A percentile compares a stretch with the other conserved stretches of the same genome.
phyloP scores from a whole-genome alignment of 768 basidiomycete genomes.

The Lactifluus hygrophoroides region DNA sequence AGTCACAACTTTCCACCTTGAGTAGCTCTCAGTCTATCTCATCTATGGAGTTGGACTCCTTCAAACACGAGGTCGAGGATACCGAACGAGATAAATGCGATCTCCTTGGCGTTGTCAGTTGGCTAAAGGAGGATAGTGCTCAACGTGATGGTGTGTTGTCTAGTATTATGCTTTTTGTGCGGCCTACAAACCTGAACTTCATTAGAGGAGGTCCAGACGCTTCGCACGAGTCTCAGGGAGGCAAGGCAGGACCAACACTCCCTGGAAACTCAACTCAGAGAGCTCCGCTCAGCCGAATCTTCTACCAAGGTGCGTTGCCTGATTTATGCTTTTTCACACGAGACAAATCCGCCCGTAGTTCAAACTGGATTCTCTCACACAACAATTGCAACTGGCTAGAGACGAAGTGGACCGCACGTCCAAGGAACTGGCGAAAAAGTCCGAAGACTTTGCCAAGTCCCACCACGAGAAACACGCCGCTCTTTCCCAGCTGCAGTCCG shows the following conservation, averaged over 20 bases:
- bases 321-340: no score
- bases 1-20: slow-evolving; percentile 48
- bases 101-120: slow-evolving; percentile 72
- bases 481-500: slow-evolving; percentile 62
- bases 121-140: slow-evolving; percentile 65
- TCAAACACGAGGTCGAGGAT: slow-evolving; percentile 59
- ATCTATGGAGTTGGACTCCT: slow-evolving; percentile 47
- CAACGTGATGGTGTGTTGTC: slow-evolving; percentile 61
- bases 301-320: no score
- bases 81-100: slow-evolving; percentile 88
- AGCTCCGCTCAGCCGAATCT: no score
- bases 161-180: background rate
- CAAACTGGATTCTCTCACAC: no score
- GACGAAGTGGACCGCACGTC: no score
- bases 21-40: slow-evolving; percentile 54
- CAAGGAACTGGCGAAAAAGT: no score
- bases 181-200: background rate
- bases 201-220: no score
- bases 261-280: no score
- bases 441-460: no score
- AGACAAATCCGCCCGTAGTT: no score
- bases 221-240: slow-evolving; percentile 63
- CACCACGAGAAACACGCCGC: slow-evolving; percentile 86
- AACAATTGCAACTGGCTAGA: no score
- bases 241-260: slow-evolving; percentile 64